Evolutionary conservation across 176 grass and related monocot species (phyloP).

Genomic region (Avena atlantica): DNA sequence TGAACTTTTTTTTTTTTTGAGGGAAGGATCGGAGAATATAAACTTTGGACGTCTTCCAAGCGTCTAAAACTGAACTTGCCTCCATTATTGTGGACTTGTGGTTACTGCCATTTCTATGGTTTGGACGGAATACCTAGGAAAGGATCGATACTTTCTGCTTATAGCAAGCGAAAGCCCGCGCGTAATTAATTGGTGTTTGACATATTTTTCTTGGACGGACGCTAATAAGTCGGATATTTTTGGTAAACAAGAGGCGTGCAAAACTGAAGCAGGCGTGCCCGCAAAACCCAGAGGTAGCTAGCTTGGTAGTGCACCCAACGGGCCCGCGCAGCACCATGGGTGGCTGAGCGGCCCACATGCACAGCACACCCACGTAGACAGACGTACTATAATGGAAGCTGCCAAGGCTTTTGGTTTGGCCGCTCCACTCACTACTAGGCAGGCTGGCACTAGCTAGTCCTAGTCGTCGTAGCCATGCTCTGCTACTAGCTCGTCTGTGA

Average conservation of each 20-base stretch:
- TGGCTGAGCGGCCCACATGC: constrained; percentile 1
- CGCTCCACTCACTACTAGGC: neutral
- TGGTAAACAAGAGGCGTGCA: neutral
- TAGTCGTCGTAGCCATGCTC: neutral
- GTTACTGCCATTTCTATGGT: neutral
- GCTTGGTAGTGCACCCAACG: constrained; percentile 6
- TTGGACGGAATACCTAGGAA: neutral
- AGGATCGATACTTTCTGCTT: neutral
- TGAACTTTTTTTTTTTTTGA: neutral
- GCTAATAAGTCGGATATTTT: too few species aligned
- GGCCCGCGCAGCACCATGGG: constrained; percentile 15
- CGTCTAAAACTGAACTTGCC: neutral
- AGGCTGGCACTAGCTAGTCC: neutral
- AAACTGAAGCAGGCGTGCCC: neutral
- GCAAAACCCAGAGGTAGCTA: neutral
- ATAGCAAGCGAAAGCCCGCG: neutral
- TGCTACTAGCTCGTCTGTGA: neutral
- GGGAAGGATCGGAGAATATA: too few species aligned
- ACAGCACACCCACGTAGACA: neutral
- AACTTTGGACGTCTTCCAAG: neutral
- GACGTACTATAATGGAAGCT: neutral
- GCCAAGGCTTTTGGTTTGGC: constrained; percentile 14
- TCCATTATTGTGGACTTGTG: neutral
- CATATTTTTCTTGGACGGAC: neutral
- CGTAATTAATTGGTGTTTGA: neutral